Evolutionary conservation across 202 grass and related monocot species (phyloP), one percentile per base, ranked within the genome.

Genomic region (Bolboschoenoplectus hybrid): DNA sequence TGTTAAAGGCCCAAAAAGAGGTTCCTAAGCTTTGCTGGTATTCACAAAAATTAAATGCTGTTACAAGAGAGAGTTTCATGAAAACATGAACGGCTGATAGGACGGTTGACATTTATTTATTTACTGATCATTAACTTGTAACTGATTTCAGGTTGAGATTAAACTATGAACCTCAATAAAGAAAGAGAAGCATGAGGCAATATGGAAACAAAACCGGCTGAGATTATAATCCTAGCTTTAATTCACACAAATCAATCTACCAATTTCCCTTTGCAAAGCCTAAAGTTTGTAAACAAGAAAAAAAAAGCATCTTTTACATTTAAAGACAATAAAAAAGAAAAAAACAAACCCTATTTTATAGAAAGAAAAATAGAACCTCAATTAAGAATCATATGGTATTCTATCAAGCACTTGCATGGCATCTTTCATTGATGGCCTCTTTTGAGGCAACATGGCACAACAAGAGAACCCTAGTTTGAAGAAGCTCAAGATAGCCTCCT

Each of bases 341-440:
- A 80, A 80, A 80, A 60, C 38, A 61, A 60, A 12, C 75, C 35
- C 36, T 73, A 26, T 19, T 79, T 20, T 61, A 40, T 80, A 43
- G 35, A 19, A 57, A 60, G 12, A 60, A 80, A 80, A 80, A 61
- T 44, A 61, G 7, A 72, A 71, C 11, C 64, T 49, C 53, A 58
- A 40, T 71, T 84, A 87, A 8, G 88, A 85, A 6, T 65, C 63
- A 47, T 67, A 82, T 9, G 93, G 36, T 86, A 97, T 73, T 84
- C 91, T 91, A 14, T 99, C 97, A 36, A 94, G 82, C 8, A 91
- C 89, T 50, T 85, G 85, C 40, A 94, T 68, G 41, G 84, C 93
- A 80, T 99, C 97, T 84, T 82, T 90, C 74, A 99, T 96, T 67
- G 88, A 80, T 61, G 92, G 93, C 74, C 97, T 90, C 85, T 89